A percentile compares a stretch with the other conserved stretches of the same genome.
phyloP scores from a whole-genome alignment of 257 asterid genomes.

The Verbena officinalis region DNA sequence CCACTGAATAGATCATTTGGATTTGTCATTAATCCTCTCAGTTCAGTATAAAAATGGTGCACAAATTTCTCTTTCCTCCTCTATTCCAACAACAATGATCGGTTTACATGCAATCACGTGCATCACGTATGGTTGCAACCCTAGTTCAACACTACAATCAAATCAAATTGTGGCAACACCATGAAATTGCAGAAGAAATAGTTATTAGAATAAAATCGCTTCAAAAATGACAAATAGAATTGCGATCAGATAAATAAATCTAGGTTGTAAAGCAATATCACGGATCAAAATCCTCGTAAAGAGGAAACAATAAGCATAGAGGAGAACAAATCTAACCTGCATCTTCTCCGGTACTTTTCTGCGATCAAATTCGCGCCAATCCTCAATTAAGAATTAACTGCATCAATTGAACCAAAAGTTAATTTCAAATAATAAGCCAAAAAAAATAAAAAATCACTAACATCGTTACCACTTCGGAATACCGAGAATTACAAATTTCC shows the following conservation, averaged over 20 bases:
- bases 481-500: background rate
- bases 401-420: conserved; percentile 18
- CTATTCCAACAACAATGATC: background rate
- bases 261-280: background rate
- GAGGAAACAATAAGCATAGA: background rate
- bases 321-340: conserved; percentile 37
- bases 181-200: background rate
- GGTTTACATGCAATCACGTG: background rate
- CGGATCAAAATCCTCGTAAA: no score
- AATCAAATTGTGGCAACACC: background rate
- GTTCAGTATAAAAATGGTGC: background rate
- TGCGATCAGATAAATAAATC: background rate
- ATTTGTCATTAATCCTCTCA: background rate
- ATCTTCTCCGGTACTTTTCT: conserved; percentile 19
- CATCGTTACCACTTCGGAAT: background rate
- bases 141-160: background rate
- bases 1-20: background rate
- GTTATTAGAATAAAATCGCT: conserved; percentile 8
- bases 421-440: background rate
- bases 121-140: background rate
- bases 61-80: conserved; percentile 12
- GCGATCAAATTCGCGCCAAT: conserved; percentile 22
- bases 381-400: conserved; percentile 31
- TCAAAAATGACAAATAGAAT: no score
- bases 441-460: no score